A percentile compares a stretch with the other conserved stretches of the same genome.
Evolutionary conservation across 768 basidiomycete species (phyloP).

Genomic region (Suillus hirtellus): DNA sequence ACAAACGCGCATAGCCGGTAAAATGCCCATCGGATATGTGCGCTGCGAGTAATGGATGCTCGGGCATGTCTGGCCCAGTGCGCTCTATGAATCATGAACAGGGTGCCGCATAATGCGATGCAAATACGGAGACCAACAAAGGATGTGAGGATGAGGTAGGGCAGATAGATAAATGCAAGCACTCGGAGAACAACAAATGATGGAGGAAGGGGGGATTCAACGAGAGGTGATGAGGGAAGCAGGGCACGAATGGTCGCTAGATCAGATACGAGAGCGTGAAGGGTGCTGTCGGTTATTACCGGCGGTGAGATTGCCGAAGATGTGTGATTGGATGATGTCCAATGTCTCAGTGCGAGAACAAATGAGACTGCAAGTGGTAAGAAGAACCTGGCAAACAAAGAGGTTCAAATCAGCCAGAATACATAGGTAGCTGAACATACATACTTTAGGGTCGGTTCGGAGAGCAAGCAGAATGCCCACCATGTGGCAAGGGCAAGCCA

Average conservation of each 20-base stretch:
- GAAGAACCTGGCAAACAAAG: conserved; percentile 46
- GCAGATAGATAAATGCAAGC: conserved; percentile 54
- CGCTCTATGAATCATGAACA: conserved; percentile 62
- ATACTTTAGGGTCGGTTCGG: conserved; percentile 51
- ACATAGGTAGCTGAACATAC: conserved; percentile 16
- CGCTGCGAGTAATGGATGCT: conserved; percentile 58
- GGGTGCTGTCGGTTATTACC: conserved; percentile 58
- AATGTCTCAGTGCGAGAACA: conserved; percentile 34
- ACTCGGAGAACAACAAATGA: conserved; percentile 51
- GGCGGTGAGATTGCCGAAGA: conserved; percentile 25
- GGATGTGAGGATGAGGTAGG: conserved; percentile 67
- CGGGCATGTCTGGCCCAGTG: conserved; percentile 64
- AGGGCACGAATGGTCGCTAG: conserved; percentile 64
- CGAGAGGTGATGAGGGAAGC: conserved; percentile 42
- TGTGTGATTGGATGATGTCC: conserved; percentile 21
- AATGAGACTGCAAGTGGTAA: conserved; percentile 55
- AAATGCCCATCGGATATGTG: conserved; percentile 64
- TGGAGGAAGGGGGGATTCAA: conserved; percentile 30
- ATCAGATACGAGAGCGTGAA: conserved; percentile 61
- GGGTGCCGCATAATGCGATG: conserved; percentile 57
- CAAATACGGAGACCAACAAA: conserved; percentile 63
- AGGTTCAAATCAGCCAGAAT: conserved; percentile 13
- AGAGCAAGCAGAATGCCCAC: conserved; percentile 77
- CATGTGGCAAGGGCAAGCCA: conserved; percentile 68
- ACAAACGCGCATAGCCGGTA: conserved; percentile 54